Conservation (phyloP, 768 basidiomycete species). For the Amanita jacksonii region DNA sequence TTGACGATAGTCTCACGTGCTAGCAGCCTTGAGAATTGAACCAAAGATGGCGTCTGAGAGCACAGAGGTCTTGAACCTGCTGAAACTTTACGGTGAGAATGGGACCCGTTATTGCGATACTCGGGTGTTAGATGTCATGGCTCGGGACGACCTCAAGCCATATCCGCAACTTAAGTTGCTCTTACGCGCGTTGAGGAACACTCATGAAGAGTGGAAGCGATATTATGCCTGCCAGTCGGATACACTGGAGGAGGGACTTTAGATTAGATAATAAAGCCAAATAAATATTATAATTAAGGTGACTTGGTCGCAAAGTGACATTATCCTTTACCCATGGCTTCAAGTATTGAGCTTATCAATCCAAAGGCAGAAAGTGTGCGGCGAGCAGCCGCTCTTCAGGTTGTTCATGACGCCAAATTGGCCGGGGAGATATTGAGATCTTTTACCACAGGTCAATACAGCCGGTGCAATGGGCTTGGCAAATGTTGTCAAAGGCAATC, state of each 20-base stretch:
- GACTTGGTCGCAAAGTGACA: background rate
- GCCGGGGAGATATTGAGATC: background rate
- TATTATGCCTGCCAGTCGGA: slow-evolving; percentile 13
- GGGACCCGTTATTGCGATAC: slow-evolving; percentile 41
- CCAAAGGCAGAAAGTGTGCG: slow-evolving; percentile 93
- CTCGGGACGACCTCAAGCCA: slow-evolving; percentile 28
- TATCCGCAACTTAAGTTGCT: slow-evolving; percentile 41
- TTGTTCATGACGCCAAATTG: slow-evolving; percentile 15
- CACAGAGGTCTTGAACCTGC: slow-evolving; percentile 38
- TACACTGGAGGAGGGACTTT: background rate
- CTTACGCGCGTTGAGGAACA: slow-evolving; percentile 35
- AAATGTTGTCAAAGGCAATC: slow-evolving; percentile 92
- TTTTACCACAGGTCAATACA: slow-evolving; percentile 65
- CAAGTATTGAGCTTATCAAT: slow-evolving; percentile 91
- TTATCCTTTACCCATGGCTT: slow-evolving; percentile 35
- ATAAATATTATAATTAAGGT: slow-evolving; percentile 3
- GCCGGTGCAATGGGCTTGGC: slow-evolving; percentile 96
- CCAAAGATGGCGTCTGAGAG: slow-evolving; percentile 36
- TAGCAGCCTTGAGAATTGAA: slow-evolving; percentile 39
- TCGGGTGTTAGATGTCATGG: slow-evolving; percentile 39
- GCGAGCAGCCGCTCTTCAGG: slow-evolving; percentile 87
- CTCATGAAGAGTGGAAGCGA: slow-evolving; percentile 37
- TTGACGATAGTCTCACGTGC: slow-evolving; percentile 41
- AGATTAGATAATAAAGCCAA: slow-evolving; percentile 1
- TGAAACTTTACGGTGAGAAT: slow-evolving; percentile 46